Evolutionary conservation across 2,329 filamentous ascomycete genomes (phyloP).

Genomic region (Pseudocercospora eumusae): DNA sequence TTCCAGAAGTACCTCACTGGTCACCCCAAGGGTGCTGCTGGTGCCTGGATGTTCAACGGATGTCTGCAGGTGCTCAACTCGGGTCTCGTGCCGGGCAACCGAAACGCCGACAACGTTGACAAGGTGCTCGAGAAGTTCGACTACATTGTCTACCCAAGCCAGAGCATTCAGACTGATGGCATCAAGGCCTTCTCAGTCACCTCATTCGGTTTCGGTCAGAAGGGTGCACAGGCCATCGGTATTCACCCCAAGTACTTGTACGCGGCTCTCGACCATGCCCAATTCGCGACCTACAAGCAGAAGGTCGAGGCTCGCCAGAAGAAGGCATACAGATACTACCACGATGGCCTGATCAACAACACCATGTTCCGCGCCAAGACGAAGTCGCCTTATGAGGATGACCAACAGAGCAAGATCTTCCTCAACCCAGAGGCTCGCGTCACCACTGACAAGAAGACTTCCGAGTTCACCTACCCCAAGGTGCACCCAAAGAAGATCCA

Average conservation of each 20-base stretch:
- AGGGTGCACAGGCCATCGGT: constrained; percentile 95
- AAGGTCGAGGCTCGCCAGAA: constrained; percentile 95
- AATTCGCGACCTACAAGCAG: constrained; percentile 76
- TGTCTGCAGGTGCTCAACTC: constrained; percentile 93
- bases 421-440: constrained; percentile 93
- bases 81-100: constrained; percentile 92
- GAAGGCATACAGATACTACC: constrained; percentile 98
- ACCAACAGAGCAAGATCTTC: constrained; percentile 82
- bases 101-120: constrained; percentile 97
- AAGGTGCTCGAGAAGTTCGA: constrained; percentile 96
- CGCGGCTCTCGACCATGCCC: constrained; percentile 84
- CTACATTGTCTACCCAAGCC: constrained; percentile 94
- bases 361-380: constrained; percentile 94
- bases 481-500: constrained; percentile 66
- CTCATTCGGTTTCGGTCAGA: constrained; percentile 98
- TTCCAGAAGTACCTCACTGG: constrained; percentile 99
- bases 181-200: constrained; percentile 99
- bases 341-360: constrained; percentile 98
- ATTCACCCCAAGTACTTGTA: constrained; percentile 96
- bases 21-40: constrained; percentile 97
- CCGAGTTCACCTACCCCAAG: constrained; percentile 71
- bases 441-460: constrained; percentile 79
- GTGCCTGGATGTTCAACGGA: constrained; percentile 99
- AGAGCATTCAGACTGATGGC: constrained; percentile 93
- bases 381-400: constrained; percentile 84